These are phyloP conservation scores for Pyrenophora graminea DNA, from an alignment of 2,329 filamentous ascomycete genomes.

Conservation along the genomic window DNA sequence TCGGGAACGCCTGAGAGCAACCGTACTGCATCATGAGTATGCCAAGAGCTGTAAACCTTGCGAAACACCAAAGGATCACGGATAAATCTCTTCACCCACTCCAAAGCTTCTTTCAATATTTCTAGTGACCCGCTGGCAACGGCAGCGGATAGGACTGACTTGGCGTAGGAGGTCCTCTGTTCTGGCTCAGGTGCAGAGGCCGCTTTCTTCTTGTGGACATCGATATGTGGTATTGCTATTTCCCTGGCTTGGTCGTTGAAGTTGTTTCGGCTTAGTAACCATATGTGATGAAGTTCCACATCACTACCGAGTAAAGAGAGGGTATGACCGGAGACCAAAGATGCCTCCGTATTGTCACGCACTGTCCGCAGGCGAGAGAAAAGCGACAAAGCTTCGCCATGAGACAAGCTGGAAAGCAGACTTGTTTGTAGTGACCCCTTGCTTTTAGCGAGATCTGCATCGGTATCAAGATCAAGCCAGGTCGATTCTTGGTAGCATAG, in stretches of 20 bases:
- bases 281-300: constrained; percentile 20
- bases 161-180: constrained; percentile 35
- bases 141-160: constrained; percentile 34
- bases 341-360: constrained; percentile 18
- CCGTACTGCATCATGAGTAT: constrained; percentile 1
- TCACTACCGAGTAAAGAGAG: constrained; percentile 12
- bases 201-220: constrained; percentile 29
- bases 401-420: constrained; percentile 16
- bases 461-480: constrained; percentile 22
- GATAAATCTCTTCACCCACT: constrained; percentile 46
- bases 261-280: constrained; percentile 16
- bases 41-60: background rate
- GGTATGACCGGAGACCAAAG: constrained; percentile 11
- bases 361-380: constrained; percentile 25
- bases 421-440: constrained; percentile 4
- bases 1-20: constrained; percentile 11
- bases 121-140: constrained; percentile 41
- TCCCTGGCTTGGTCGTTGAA: constrained; percentile 14
- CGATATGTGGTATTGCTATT: constrained; percentile 14
- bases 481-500: constrained; percentile 20
- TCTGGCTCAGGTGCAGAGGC: constrained; percentile 28
- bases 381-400: constrained; percentile 22
- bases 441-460: constrained; percentile 18
- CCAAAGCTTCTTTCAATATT: constrained; percentile 34
- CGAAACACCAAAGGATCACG: constrained; percentile 35